Evolutionary conservation across 2,329 filamentous ascomycete species (phyloP).

Genomic region (Colletotrichum gigasporum): DNA sequence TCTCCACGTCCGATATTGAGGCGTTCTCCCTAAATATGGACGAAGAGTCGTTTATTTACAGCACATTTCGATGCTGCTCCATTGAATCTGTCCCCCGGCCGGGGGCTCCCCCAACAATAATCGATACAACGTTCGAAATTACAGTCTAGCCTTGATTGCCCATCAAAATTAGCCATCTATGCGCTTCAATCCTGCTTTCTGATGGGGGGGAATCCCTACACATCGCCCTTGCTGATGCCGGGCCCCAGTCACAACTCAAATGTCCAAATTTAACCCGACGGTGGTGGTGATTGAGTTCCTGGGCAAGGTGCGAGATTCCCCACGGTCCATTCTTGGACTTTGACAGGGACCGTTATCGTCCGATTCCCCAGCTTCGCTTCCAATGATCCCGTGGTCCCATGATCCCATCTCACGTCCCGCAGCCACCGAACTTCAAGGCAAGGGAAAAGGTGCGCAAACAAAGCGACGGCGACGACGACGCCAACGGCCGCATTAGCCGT

Average conservation of each 20-base stretch:
- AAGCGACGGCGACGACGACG: too few species aligned
- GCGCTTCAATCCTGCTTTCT: slow-evolving; percentile 15
- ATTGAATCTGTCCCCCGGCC: background rate
- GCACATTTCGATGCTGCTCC: too few species aligned
- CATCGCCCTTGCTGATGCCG: too few species aligned
- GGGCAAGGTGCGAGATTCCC: background rate
- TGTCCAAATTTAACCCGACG: background rate
- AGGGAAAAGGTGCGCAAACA: too few species aligned
- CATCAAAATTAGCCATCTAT: slow-evolving; percentile 29
- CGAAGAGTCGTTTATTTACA: slow-evolving; percentile 1
- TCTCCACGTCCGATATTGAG: background rate
- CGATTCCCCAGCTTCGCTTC: background rate
- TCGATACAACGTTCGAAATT: slow-evolving; percentile 23
- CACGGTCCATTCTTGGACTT: background rate
- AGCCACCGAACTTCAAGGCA: too few species aligned
- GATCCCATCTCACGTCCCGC: too few species aligned
- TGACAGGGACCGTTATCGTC: slow-evolving; percentile 4
- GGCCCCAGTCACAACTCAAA: background rate
- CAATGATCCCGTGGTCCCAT: background rate
- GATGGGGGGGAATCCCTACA: slow-evolving; percentile 11
- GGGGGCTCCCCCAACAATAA: background rate
- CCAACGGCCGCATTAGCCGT: too few species aligned
- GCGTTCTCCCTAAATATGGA: background rate
- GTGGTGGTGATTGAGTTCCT: background rate
- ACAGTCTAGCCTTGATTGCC: slow-evolving; percentile 24